Conservation (phyloP, 495 filamentous ascomycete genomes). For the Neurospora hispaniola region DNA sequence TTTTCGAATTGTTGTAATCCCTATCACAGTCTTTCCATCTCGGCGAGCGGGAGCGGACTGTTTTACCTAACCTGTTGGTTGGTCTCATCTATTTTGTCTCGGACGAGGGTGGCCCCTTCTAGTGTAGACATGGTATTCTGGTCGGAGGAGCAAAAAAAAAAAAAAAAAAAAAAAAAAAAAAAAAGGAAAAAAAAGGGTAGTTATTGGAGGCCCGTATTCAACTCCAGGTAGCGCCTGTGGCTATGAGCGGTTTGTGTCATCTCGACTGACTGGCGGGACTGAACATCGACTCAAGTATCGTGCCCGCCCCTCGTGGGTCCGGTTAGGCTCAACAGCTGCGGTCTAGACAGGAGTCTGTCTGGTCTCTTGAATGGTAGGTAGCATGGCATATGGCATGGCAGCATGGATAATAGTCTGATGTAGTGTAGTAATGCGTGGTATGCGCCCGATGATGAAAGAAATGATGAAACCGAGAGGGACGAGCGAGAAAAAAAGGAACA, state of each 20-base stretch:
- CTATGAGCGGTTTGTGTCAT: background rate
- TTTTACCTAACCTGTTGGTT: no score
- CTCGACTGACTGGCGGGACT: background rate
- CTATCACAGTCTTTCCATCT: no score
- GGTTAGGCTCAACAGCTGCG: background rate
- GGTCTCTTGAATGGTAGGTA: background rate
- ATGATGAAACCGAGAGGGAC: conserved; percentile 25
- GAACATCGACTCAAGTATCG: background rate
- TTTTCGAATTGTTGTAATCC: no score
- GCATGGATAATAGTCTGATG: background rate
- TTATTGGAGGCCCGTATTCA: background rate
- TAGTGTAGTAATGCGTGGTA: background rate
- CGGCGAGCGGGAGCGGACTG: no score
- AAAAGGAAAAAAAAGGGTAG: background rate
- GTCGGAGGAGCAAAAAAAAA: background rate
- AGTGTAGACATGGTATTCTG: background rate
- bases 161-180: no score
- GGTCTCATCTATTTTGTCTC: no score
- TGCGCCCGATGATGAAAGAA: conserved; percentile 18
- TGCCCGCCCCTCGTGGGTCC: background rate
- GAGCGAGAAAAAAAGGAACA: conserved; percentile 8
- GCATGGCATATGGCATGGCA: background rate
- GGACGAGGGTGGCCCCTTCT: background rate
- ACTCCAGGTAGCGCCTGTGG: background rate
- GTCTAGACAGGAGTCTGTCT: background rate